phyloP scores from a whole-genome alignment of 805 yeast genomes.

The Saccharomycopsis malanga region DNA sequence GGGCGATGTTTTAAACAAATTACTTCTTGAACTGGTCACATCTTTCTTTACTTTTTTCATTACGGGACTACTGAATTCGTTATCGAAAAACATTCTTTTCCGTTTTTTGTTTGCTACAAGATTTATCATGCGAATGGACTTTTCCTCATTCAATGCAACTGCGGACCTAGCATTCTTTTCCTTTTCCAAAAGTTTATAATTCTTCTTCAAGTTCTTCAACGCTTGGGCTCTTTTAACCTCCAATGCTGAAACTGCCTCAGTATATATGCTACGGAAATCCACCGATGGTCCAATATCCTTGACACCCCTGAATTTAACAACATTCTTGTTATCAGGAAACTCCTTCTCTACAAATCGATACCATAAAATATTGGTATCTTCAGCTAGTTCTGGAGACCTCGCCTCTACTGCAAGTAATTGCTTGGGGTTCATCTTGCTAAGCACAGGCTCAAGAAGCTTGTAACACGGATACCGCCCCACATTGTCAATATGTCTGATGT shows the following conservation, averaged over 20 bases:
- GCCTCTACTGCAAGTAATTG: conserved; percentile 14
- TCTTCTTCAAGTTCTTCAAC: conserved; percentile 16
- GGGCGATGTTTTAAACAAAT: conserved; percentile 8
- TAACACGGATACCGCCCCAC: conserved; percentile 10
- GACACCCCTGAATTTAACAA: background rate
- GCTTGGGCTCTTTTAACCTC: conserved; percentile 12
- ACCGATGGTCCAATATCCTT: background rate
- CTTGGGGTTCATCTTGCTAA: conserved; percentile 9
- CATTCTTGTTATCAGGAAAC: conserved; percentile 11
- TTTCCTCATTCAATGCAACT: conserved; percentile 11
- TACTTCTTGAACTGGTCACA: conserved; percentile 1
- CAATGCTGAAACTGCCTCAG: background rate
- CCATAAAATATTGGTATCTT: conserved; percentile 10
- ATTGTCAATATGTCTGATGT: conserved; percentile 8
- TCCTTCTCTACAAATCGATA: conserved; percentile 4
- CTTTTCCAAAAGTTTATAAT: conserved; percentile 8
- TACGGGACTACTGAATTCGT: background rate
- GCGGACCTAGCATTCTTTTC: conserved; percentile 7
- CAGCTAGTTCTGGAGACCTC: conserved; percentile 8
- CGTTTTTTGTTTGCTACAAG: conserved; percentile 4
- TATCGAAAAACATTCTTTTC: conserved; percentile 4
- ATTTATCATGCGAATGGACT: conserved; percentile 11
- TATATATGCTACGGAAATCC: background rate
- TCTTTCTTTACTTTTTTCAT: conserved; percentile 17
- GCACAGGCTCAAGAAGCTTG: conserved; percentile 13